phyloP scores from a whole-genome alignment of 169 alveolate species.

The Eimeria falciformis region DNA sequence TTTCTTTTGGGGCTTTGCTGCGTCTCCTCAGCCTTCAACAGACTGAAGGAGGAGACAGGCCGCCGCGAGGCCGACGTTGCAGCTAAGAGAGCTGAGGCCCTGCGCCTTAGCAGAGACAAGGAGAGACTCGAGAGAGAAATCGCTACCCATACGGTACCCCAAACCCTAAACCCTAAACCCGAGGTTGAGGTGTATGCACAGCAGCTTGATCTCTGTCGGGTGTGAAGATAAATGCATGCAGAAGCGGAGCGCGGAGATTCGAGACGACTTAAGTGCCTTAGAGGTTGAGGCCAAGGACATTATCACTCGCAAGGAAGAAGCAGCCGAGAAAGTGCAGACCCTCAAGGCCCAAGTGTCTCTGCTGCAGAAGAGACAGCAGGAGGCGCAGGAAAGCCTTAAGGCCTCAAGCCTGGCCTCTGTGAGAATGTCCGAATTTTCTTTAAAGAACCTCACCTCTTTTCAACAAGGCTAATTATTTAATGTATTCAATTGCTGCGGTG shows the following conservation, averaged over 20 bases:
- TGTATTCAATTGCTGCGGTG: no score
- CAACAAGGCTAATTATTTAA: no score
- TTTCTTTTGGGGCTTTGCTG: not conserved
- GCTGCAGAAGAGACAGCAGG: not conserved
- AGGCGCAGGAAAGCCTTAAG: not conserved
- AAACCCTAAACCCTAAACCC: slow-evolving; percentile 3
- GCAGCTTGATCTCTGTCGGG: no score
- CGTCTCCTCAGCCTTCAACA: slow-evolving; percentile 3
- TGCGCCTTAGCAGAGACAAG: not conserved
- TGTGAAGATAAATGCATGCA: no score
- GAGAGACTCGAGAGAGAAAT: not conserved
- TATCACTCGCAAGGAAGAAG: not conserved
- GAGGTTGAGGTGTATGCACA: not conserved
- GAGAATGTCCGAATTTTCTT: no score
- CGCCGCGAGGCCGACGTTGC: slow-evolving; percentile 10
- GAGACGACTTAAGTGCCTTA: not conserved
- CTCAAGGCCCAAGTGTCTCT: not conserved
- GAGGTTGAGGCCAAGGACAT: slow-evolving; percentile 33
- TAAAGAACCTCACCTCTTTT: no score
- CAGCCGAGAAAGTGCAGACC: not conserved
- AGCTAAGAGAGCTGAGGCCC: not conserved
- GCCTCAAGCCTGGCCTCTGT: slow-evolving; percentile 8
- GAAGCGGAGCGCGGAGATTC: slow-evolving; percentile 3
- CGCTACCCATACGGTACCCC: not conserved
- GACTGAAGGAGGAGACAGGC: slow-evolving; percentile 15